Evolutionary conservation across 495 filamentous ascomycete genomes (phyloP), one percentile per base, ranked within the genome.

Genomic region (Amorphotheca resinae): DNA sequence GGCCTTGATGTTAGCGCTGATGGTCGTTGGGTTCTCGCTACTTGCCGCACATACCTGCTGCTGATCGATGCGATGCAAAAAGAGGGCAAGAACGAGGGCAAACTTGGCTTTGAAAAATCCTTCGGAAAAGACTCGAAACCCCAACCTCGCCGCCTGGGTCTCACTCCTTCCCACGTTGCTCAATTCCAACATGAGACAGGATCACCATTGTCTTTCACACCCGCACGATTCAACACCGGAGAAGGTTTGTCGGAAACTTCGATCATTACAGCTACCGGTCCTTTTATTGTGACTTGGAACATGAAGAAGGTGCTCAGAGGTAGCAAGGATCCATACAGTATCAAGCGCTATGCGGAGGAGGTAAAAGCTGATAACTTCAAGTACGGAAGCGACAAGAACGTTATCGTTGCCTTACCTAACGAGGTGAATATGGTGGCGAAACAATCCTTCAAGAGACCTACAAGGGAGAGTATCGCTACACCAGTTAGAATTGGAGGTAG

Each of bases 321-420:
- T 33, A 70, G 72, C 40, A 89, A 84, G 59, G 81, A 89, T 46
- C 86, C 87, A 1, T 98, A 98, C 60, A 80, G 78, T 32, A 94
- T 98, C 72, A 95, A 95, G 68, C 81, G 91, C 3, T 98, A 98
- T 56, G 72, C 70, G 3, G 91, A 98, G 60, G 82, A 91, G 41
- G 85, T 98, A 52, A 94, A 87, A 68, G 91, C 91, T n/a, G 93
- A 98, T 57, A 93, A 98, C 59, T 98, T 98, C 79, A 84, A 87
- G 50, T 98, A 88, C 53, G 88, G 88, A 22, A 84, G 78, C 9
- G 91, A 98, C 58, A 93, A 94, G 73, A 95, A 95, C 52, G 84
- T 98, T 48, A 95, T 98, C 56, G 88, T 98, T 16, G 91, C 91
- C 1, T 65, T 96, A 47, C 87, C 93, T 3, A 93, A 98, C 58